Conservation (phyloP, 163 green algal genomes). For the Prototheca wickerhamii region DNA sequence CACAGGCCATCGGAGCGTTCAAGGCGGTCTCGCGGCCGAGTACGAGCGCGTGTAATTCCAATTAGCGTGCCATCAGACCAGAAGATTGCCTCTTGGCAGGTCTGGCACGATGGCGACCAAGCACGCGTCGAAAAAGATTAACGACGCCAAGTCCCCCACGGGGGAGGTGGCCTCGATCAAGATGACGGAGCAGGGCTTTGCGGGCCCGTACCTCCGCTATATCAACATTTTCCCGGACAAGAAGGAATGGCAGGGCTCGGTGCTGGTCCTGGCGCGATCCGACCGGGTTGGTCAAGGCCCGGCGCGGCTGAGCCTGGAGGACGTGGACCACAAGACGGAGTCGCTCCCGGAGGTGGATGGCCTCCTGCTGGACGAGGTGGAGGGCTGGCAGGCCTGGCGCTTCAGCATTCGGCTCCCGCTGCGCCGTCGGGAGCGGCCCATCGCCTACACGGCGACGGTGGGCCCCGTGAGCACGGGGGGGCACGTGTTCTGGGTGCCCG, state of each 20-base stretch:
- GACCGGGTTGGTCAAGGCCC: neutral
- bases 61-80: no score
- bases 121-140: neutral
- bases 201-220: slow-evolving; percentile 6
- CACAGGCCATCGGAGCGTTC: no score
- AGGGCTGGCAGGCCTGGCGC: slow-evolving; percentile 1
- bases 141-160: neutral
- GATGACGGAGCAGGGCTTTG: slow-evolving; percentile 1
- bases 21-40: no score
- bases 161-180: neutral
- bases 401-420: neutral
- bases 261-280: neutral
- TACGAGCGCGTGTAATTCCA: no score
- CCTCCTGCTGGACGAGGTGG: neutral
- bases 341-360: neutral
- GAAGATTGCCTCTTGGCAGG: no score
- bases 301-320: neutral
- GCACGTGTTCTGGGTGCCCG: slow-evolving; percentile 28
- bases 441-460: neutral
- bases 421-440: neutral
- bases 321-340: neutral
- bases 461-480: neutral
- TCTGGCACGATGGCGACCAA: neutral
- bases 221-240: neutral
- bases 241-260: neutral